Conservation (phyloP, 306 rosid genomes). For the Sesbania bispinosa region DNA sequence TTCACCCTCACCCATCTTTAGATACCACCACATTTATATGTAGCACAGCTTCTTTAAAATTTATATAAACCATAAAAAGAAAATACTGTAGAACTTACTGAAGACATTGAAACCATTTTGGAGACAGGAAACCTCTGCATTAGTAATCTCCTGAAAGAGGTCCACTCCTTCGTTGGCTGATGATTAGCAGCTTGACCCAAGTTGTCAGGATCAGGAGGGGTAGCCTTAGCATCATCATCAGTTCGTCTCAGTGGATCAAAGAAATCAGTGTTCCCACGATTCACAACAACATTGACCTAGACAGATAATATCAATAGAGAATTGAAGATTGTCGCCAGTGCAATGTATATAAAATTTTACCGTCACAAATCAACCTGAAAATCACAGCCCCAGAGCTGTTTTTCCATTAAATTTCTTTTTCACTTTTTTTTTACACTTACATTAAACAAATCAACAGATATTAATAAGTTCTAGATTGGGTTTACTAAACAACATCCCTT, state of each 20-base stretch:
- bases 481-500: background rate
- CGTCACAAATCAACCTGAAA: background rate
- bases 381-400: background rate
- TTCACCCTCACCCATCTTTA: conserved; percentile 8
- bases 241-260: conserved; percentile 78
- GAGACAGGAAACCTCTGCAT: conserved; percentile 85
- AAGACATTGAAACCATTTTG: conserved; percentile 69
- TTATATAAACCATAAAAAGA: background rate
- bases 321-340: conserved; percentile 11
- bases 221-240: conserved; percentile 32
- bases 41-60: conserved; percentile 4
- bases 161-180: conserved; percentile 68
- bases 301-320: conserved; percentile 10
- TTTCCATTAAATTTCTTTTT: background rate
- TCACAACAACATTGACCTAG: conserved; percentile 46
- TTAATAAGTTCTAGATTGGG: background rate
- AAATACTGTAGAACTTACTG: conserved; percentile 49
- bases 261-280: conserved; percentile 42
- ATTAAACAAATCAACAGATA: background rate
- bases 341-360: background rate
- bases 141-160: conserved; percentile 69
- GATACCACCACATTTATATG: conserved; percentile 7
- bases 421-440: background rate
- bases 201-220: conserved; percentile 22
- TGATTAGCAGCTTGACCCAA: conserved; percentile 32